Percentiles rank a stretch among this genome's conserved stretches.
Conservation (phyloP, 331 rosid species). For the Rhamnella rubrinervis region DNA sequence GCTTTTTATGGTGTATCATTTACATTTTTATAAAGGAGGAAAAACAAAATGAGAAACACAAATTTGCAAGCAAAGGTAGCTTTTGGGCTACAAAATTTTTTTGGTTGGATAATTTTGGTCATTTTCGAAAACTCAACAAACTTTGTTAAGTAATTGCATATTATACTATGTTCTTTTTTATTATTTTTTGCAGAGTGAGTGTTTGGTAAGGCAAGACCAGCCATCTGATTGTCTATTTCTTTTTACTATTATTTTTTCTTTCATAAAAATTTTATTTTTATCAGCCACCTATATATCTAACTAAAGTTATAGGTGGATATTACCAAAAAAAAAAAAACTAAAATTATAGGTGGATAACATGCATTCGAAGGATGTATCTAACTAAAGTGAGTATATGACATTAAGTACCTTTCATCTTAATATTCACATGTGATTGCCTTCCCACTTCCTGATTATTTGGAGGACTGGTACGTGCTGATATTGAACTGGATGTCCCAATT, state of each 20-base stretch:
- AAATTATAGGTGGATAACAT: conserved; percentile 15
- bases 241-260: not conserved
- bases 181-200: not conserved
- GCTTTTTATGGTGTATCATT: not conserved
- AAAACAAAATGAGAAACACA: not conserved
- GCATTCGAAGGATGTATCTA: conserved; percentile 14
- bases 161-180: conserved; percentile 25
- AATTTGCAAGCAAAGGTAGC: conserved; percentile 33
- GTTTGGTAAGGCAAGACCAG: conserved; percentile 6
- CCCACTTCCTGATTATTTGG: too few species aligned
- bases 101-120: conserved; percentile 46
- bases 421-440: too few species aligned
- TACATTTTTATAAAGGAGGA: not conserved
- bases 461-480: too few species aligned
- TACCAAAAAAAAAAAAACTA: too few species aligned
- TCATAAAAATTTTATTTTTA: conserved; percentile 2
- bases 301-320: too few species aligned
- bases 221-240: conserved; percentile 10
- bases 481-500: too few species aligned
- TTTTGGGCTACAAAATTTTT: conserved; percentile 41
- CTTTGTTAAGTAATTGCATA: conserved; percentile 30
- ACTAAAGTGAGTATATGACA: too few species aligned
- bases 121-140: conserved; percentile 49
- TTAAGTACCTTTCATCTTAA: too few species aligned
- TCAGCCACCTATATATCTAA: conserved; percentile 13